Base-by-base conservation (phyloP, 306 rosid species). In the Urtica urens region DNA sequence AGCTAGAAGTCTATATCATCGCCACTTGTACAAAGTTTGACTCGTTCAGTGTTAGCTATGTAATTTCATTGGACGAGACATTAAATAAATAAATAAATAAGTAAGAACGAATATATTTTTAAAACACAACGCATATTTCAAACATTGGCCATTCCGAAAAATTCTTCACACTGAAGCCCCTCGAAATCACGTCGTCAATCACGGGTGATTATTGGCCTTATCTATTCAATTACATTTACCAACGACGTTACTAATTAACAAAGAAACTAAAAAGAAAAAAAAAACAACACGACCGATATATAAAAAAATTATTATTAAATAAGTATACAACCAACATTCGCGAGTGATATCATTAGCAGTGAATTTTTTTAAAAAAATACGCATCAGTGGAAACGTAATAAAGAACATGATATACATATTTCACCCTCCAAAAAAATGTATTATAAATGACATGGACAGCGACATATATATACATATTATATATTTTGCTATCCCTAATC, bases 161-260 rank as follows among this genome's bases (percentile, higher is more conserved):
- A 18, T 7, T n/a, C n/a, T n/a, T n/a, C n/a, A 9, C 11, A 49
- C 3, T 14, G 51, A 57, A 49, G 42, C 27, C 7, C 28, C 14
- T 59, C 44, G 33, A 56, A 67, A 67, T 67, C 72, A 31, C 72
- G 16, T 47, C 72, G 72, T 28, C 34, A 67, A 39, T 67, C 63
- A 48, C 72, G 72, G 72, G 28, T 14, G 34, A n/a, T 7, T 24
- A 10, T 10, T 14, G 13, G 29, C 5, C 11, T 16, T 10, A 16
- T 4, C 45, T 25, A n/a, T 28, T 29, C 14, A 13, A 3, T 38
- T n/a, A 13, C 55, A 50, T 38, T 59, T 49, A 40, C 49, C 23
- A 22, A 3, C 14, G 53, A 31, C 8, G 16, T 24, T 18, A 48
- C n/a, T n/a, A n/a, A n/a, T n/a, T n/a, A n/a, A n/a, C n/a, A n/a